Evolutionary conservation across 345 rosid species (phyloP), one percentile per base, ranked within the genome.

Genomic region (Brassica juncea): DNA sequence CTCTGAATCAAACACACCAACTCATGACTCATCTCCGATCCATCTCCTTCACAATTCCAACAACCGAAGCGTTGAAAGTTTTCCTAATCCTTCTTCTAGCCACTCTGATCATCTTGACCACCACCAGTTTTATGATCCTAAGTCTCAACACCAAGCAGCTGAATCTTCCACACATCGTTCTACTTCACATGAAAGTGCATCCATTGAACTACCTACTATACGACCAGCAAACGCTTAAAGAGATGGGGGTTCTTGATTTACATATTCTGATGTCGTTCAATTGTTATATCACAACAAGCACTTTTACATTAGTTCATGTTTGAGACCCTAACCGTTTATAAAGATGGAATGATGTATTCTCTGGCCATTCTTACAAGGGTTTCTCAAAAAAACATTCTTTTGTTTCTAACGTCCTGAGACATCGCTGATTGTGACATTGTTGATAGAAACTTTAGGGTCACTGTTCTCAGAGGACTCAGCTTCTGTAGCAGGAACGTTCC

Each of bases 381-480:
- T 44, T 63, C 0, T 5, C 14, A 3, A 31, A 5, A 3, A 31
- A 57, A 28, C 30, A 16, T 11, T 55, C 11, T 73, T 9, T 32
- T 28, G 9, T 1, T 71, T 71, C 32, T 80, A 80, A 70, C 83
- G 83, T 42, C 83, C 80, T 64, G 72, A 19, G 37, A 75, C 72
- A 19, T 74, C 72, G 2, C 73, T 55, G 55, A 80, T 75, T 58
- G 42, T 80, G 63, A 80, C 76, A 39, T 65, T 0, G 69, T 80
- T 80, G 25, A 80, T 30, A 57, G 83, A 80, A 21, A 64, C 83
- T 42, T 75, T 71, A 49, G 3, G 77, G 32, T 59, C 73, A 80
- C 80, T 71, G 31, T 58, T 75, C 69, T 75, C 83, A 25, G 75
- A 67, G 15, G 54, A 37, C 71, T 42, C 57, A 6, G 71, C 57